These are phyloP conservation scores for Boletus fagicola DNA, from an alignment of 768 basidiomycete species.

Conservation along the genomic window DNA sequence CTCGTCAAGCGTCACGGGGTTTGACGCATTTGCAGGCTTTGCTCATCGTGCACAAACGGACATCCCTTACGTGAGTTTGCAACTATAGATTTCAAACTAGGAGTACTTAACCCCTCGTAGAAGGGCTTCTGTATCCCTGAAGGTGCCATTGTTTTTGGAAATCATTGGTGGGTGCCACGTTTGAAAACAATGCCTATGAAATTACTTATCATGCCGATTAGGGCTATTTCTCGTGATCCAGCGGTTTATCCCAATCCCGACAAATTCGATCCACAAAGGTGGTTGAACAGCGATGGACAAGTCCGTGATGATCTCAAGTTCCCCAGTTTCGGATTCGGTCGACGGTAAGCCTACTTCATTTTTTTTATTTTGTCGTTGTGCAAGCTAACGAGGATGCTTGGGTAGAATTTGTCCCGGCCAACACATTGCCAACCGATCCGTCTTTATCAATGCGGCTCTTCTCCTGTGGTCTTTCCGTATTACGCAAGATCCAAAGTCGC, in stretches of 20 bases:
- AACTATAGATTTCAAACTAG: neutral
- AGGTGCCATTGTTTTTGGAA: slow-evolving; percentile 38
- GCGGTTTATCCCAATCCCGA: slow-evolving; percentile 59
- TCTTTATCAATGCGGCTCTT: slow-evolving; percentile 64
- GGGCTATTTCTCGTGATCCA: slow-evolving; percentile 60
- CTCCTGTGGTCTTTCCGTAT: slow-evolving; percentile 66
- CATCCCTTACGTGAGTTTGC: slow-evolving; percentile 53
- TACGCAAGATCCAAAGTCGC: slow-evolving; percentile 45
- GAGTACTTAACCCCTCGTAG: slow-evolving; percentile 22
- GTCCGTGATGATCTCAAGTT: slow-evolving; percentile 52
- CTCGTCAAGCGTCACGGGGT: neutral
- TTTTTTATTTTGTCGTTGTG: neutral
- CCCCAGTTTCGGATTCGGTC: slow-evolving; percentile 57
- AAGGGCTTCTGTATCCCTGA: slow-evolving; percentile 35
- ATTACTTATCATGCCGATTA: slow-evolving; percentile 13
- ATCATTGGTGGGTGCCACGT: slow-evolving; percentile 30
- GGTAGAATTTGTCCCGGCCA: slow-evolving; percentile 65
- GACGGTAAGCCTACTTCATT: slow-evolving; percentile 28
- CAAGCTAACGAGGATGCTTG: neutral
- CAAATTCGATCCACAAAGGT: slow-evolving; percentile 55
- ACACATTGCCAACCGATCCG: slow-evolving; percentile 57
- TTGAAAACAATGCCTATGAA: neutral
- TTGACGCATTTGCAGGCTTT: slow-evolving; percentile 41
- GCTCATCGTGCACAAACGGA: slow-evolving; percentile 65
- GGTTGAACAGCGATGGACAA: slow-evolving; percentile 41